Evolutionary conservation across 148 eudicot genomes (phyloP).

Genomic region (Heliosperma pusillum): DNA sequence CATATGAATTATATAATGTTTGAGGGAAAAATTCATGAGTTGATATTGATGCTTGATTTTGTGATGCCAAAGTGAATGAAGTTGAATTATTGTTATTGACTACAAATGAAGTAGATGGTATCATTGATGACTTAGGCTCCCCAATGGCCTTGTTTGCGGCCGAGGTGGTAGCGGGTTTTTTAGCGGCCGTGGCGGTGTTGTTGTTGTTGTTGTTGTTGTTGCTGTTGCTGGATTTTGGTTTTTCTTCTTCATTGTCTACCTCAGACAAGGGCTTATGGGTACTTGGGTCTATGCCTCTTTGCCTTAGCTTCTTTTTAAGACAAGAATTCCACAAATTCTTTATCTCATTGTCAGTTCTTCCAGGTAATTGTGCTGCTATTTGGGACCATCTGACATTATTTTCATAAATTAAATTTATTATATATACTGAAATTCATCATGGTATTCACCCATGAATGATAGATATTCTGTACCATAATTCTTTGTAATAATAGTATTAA

Average conservation of each 20-base stretch:
- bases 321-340: slow-evolving; percentile 93
- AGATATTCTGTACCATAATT: background rate
- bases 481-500: background rate
- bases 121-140: slow-evolving; percentile 12
- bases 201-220: slow-evolving; percentile 29
- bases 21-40: slow-evolving; percentile 40
- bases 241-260: slow-evolving; percentile 42
- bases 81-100: background rate
- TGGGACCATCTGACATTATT: slow-evolving; percentile 72
- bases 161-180: slow-evolving; percentile 9
- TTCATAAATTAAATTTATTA: background rate
- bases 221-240: slow-evolving; percentile 24
- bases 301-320: slow-evolving; percentile 84
- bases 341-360: slow-evolving; percentile 91
- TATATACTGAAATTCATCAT: background rate
- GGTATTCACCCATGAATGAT: background rate
- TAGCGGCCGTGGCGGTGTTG: slow-evolving; percentile 1
- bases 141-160: background rate
- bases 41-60: slow-evolving; percentile 27
- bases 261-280: slow-evolving; percentile 79
- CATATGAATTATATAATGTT: slow-evolving; percentile 26
- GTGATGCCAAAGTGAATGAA: slow-evolving; percentile 20
- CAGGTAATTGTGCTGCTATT: slow-evolving; percentile 84
- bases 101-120: background rate
- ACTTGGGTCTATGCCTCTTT: slow-evolving; percentile 83